These are phyloP conservation scores for Triglochin maritima DNA, from an alignment of 106 monocot species.

Conservation along the genomic window DNA sequence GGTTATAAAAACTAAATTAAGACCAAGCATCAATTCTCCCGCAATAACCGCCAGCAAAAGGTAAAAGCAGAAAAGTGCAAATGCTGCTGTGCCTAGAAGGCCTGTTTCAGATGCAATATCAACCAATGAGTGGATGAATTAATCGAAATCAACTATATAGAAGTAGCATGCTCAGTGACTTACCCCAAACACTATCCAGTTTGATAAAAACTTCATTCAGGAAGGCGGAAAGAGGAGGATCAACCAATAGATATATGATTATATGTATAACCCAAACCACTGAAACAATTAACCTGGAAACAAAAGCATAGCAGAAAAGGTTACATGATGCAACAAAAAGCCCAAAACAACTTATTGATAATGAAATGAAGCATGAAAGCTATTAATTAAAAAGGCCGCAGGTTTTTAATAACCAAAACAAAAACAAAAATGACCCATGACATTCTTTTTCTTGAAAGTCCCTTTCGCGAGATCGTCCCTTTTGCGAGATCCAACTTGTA, in stretches of 20 bases:
- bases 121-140: background rate
- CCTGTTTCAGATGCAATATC: constrained; percentile 31
- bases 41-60: constrained; percentile 92
- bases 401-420: too few relatives aligned
- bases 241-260: constrained; percentile 80
- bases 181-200: constrained; percentile 96
- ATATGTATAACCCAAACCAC: constrained; percentile 97
- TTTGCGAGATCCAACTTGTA: too few relatives aligned
- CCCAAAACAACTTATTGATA: background rate
- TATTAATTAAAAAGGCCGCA: too few relatives aligned
- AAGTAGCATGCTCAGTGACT: constrained; percentile 6
- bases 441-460: too few relatives aligned
- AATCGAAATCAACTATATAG: background rate
- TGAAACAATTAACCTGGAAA: constrained; percentile 78
- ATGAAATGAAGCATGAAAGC: too few relatives aligned
- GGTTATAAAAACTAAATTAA: constrained; percentile 85
- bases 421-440: too few relatives aligned
- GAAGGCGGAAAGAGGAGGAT: constrained; percentile 87
- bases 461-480: too few relatives aligned
- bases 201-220: constrained; percentile 93
- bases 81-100: constrained; percentile 86
- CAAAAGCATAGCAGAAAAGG: background rate
- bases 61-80: constrained; percentile 98
- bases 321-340: background rate
- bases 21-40: constrained; percentile 94